Evolutionary conservation across 148 eudicot species (phyloP).

Genomic region (Vaccinium vitisidaea): DNA sequence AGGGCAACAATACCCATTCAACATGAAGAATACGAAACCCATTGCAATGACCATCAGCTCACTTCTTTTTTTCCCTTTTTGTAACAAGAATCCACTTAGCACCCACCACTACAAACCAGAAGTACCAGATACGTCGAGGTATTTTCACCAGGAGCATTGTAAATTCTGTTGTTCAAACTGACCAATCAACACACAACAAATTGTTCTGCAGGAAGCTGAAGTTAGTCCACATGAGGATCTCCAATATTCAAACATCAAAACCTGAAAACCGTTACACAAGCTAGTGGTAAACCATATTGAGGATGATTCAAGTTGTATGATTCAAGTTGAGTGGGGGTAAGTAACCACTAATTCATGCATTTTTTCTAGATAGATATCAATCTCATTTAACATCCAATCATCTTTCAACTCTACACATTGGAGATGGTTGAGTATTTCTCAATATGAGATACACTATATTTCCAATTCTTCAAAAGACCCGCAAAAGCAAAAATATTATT

Average conservation of each 20-base stretch:
- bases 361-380: background rate
- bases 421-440: background rate
- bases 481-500: background rate
- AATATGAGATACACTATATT: constrained; percentile 7
- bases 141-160: no score
- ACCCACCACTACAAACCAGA: no score
- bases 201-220: background rate
- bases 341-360: background rate
- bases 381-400: background rate
- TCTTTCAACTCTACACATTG: background rate
- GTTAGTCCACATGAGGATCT: background rate
- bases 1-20: background rate
- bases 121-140: no score
- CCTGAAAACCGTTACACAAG: background rate
- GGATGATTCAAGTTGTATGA: background rate
- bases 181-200: background rate
- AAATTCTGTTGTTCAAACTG: background rate
- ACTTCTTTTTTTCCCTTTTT: background rate
- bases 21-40: background rate
- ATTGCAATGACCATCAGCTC: background rate
- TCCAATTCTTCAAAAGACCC: background rate
- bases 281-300: no score
- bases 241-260: background rate
- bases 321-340: background rate
- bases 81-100: no score